Percentiles rank a stretch among this genome's conserved stretches.
Evolutionary conservation across 495 filamentous ascomycete species (phyloP).

Genomic region (Friedmanniomyces simplex): DNA sequence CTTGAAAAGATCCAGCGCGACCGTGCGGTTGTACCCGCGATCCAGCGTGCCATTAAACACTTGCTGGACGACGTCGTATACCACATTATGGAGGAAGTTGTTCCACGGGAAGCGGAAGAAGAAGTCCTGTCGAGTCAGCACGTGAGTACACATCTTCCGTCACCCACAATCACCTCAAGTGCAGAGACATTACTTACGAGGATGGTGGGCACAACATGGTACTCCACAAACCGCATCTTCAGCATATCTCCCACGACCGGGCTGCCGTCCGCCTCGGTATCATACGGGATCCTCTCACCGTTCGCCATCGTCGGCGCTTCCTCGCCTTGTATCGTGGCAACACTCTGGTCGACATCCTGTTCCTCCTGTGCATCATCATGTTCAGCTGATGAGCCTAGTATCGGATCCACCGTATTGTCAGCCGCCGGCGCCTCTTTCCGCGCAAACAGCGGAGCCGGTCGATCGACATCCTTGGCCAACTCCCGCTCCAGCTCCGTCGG

Average conservation of each 20-base stretch:
- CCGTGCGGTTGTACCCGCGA: slow-evolving; percentile 78
- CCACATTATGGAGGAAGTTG: slow-evolving; percentile 98
- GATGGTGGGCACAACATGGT: slow-evolving; percentile 91
- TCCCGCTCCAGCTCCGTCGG: slow-evolving; percentile 19
- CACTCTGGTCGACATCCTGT: slow-evolving; percentile 11
- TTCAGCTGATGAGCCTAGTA: not conserved
- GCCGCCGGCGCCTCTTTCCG: slow-evolving; percentile 9
- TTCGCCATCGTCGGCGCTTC: not conserved
- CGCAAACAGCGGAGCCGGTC: slow-evolving; percentile 55
- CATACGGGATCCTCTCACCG: slow-evolving; percentile 31
- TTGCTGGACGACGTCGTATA: slow-evolving; percentile 98
- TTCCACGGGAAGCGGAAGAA: slow-evolving; percentile 99
- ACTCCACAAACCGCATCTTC: slow-evolving; percentile 93
- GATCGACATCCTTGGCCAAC: slow-evolving; percentile 40
- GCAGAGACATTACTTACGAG: slow-evolving; percentile 52
- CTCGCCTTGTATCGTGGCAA: slow-evolving; percentile 19
- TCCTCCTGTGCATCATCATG: not conserved
- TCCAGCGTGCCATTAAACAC: slow-evolving; percentile 99
- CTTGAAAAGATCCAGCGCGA: slow-evolving; percentile 51
- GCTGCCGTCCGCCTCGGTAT: slow-evolving; percentile 55
- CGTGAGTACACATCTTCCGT: not conserved
- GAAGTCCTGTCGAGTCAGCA: slow-evolving; percentile 51
- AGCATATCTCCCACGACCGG: slow-evolving; percentile 95
- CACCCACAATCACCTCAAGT: not conserved
- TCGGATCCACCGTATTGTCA: slow-evolving; percentile 2